Percentiles rank a stretch among this genome's conserved stretches.
phyloP scores from a whole-genome alignment of 495 filamentous ascomycete genomes.

The Podospora sp. region DNA sequence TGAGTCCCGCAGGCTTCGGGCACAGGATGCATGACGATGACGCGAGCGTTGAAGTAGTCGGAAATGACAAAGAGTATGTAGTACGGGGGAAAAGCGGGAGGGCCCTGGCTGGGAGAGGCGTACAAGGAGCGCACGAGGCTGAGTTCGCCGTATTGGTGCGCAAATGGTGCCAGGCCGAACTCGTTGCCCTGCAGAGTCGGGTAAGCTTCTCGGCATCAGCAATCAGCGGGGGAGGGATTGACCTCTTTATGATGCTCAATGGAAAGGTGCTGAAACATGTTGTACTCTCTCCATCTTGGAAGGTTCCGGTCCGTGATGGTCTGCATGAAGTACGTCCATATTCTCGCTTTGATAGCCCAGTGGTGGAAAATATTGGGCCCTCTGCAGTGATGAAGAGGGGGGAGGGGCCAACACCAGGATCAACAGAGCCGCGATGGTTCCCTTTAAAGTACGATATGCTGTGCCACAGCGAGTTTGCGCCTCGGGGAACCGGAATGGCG shows the following conservation, averaged over 20 bases:
- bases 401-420: too few relatives aligned
- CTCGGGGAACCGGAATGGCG: constrained; percentile 7
- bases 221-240: not conserved
- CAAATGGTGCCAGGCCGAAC: not conserved
- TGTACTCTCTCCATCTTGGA: not conserved
- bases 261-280: not conserved
- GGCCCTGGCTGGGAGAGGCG: constrained; percentile 6
- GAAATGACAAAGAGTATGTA: constrained; percentile 7
- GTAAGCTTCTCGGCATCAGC: not conserved
- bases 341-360: constrained; percentile 16
- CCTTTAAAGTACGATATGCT: constrained; percentile 13
- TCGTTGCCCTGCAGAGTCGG: not conserved
- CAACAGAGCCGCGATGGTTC: not conserved
- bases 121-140: constrained; percentile 9
- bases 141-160: not conserved
- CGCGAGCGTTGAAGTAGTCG: not conserved
- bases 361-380: not conserved
- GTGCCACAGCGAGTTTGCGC: constrained; percentile 16
- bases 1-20: not conserved
- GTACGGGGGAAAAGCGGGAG: not conserved
- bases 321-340: constrained; percentile 22
- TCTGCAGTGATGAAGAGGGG: too few relatives aligned
- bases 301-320: not conserved
- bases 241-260: not conserved
- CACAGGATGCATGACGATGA: constrained; percentile 7